phyloP scores from a whole-genome alignment of 805 yeast genomes.

The Ogataea siamensis region DNA sequence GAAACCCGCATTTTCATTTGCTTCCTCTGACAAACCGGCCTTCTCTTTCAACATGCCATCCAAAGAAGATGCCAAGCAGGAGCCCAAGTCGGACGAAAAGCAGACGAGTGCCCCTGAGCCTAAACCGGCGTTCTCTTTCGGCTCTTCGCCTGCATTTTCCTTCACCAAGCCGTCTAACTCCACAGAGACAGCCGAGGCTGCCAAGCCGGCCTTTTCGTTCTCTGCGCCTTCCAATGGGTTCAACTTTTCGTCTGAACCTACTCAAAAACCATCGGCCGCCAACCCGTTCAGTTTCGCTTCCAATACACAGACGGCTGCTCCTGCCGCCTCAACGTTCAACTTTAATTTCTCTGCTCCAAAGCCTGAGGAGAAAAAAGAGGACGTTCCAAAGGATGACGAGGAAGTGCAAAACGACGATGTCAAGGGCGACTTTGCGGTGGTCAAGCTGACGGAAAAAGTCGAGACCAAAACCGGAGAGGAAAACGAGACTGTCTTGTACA shows the following conservation, averaged over 20 bases:
- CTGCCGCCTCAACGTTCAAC: slow-evolving; percentile 20
- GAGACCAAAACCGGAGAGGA: slow-evolving; percentile 81
- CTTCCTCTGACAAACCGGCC: slow-evolving; percentile 11
- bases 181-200: slow-evolving; percentile 6
- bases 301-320: slow-evolving; percentile 8
- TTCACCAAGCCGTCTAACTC: slow-evolving; percentile 6
- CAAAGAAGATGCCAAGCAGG: background rate
- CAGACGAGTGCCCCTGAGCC: slow-evolving; percentile 3
- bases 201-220: slow-evolving; percentile 32
- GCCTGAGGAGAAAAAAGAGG: slow-evolving; percentile 14
- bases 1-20: slow-evolving; percentile 9
- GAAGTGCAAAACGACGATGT: slow-evolving; percentile 45
- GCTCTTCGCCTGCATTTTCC: slow-evolving; percentile 13
- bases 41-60: slow-evolving; percentile 9
- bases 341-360: slow-evolving; percentile 30
- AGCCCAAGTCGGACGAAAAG: background rate
- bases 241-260: slow-evolving; percentile 10
- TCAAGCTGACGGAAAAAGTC: slow-evolving; percentile 47
- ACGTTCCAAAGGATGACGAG: slow-evolving; percentile 29
- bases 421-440: slow-evolving; percentile 47
- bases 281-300: slow-evolving; percentile 26
- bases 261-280: slow-evolving; percentile 2
- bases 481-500: slow-evolving; percentile 60
- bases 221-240: slow-evolving; percentile 16
- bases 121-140: slow-evolving; percentile 30